These are phyloP conservation scores for Lichtheimia ramosa DNA, from an alignment of 371 early-diverging fungal species.

Conservation along the genomic window DNA sequence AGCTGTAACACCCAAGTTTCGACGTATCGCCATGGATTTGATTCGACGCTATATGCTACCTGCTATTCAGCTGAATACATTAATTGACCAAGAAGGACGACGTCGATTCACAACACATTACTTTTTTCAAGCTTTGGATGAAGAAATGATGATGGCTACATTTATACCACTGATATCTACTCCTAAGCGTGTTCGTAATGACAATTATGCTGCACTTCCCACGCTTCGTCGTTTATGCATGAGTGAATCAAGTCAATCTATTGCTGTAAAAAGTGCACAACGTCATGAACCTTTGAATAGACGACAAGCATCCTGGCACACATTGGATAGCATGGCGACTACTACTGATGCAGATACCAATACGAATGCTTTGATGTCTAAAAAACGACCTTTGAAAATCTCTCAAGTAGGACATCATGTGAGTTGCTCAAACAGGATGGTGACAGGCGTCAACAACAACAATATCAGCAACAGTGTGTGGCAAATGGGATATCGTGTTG, in stretches of 20 bases:
- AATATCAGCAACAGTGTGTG: conserved; percentile 7
- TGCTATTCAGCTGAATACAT: conserved; percentile 7
- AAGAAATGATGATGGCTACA: neutral
- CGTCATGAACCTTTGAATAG: neutral
- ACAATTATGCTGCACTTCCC: conserved; percentile 8
- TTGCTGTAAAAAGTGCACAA: too few species aligned
- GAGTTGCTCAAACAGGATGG: too few species aligned
- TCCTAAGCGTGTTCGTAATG: conserved; percentile 9
- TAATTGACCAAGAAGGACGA: conserved; percentile 18
- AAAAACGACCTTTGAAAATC: neutral
- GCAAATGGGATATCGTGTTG: conserved; percentile 12
- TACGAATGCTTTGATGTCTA: neutral
- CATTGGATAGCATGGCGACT: conserved; percentile 4
- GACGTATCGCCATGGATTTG: conserved; percentile 1
- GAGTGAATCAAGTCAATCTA: neutral
- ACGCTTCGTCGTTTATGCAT: conserved; percentile 7
- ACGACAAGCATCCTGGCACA: conserved; percentile 8
- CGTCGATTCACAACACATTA: conserved; percentile 11
- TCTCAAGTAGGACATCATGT: neutral
- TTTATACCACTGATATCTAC: conserved; percentile 8
- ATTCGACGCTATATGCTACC: conserved; percentile 11
- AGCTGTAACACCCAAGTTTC: conserved; percentile 2
- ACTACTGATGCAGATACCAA: neutral
- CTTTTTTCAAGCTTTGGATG: conserved; percentile 7
- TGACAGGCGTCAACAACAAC: too few species aligned